phyloP scores from a whole-genome alignment of 495 filamentous ascomycete species.

The Arthonia radiata region DNA sequence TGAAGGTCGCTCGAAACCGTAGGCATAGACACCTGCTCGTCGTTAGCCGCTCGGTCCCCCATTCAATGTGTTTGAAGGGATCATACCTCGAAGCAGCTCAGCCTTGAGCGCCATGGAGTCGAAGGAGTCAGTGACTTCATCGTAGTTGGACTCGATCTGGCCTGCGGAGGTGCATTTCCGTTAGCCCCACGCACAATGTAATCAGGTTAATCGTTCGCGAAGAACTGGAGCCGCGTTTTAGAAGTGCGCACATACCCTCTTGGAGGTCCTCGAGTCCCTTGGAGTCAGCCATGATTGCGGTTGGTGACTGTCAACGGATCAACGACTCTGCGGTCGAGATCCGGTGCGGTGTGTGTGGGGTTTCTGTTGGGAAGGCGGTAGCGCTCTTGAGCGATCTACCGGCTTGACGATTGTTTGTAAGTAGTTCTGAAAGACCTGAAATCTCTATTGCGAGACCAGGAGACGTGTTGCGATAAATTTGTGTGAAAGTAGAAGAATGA shows the following conservation, averaged over 20 bases:
- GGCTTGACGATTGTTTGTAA: too few species aligned
- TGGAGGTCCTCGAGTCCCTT: constrained; percentile 94
- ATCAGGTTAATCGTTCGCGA: too few species aligned
- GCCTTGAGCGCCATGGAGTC: constrained; percentile 91
- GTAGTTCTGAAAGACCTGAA: constrained; percentile 14
- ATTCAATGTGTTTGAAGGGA: constrained; percentile 1
- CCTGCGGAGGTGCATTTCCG: constrained; percentile 41
- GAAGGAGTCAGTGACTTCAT: constrained; percentile 98
- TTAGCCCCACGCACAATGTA: too few species aligned
- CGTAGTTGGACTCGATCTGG: constrained; percentile 99
- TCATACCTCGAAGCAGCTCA: constrained; percentile 88
- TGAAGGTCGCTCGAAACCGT: constrained; percentile 96
- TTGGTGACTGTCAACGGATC: constrained; percentile 10
- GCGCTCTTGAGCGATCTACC: constrained; percentile 13
- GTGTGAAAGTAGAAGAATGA: constrained; percentile 13
- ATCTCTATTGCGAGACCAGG: constrained; percentile 18
- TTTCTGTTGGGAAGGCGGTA: constrained; percentile 8
- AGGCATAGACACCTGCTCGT: constrained; percentile 75
- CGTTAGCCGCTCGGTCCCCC: constrained; percentile 13
- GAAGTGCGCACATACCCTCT: constrained; percentile 47
- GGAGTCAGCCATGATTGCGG: constrained; percentile 81
- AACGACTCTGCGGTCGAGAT: constrained; percentile 25
- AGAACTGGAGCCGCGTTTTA: too few species aligned
- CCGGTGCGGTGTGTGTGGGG: constrained; percentile 35
- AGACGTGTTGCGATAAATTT: constrained; percentile 12